Evolutionary conservation across 805 yeast species (phyloP).

Genomic region (Sporopachydermia quercuum): DNA sequence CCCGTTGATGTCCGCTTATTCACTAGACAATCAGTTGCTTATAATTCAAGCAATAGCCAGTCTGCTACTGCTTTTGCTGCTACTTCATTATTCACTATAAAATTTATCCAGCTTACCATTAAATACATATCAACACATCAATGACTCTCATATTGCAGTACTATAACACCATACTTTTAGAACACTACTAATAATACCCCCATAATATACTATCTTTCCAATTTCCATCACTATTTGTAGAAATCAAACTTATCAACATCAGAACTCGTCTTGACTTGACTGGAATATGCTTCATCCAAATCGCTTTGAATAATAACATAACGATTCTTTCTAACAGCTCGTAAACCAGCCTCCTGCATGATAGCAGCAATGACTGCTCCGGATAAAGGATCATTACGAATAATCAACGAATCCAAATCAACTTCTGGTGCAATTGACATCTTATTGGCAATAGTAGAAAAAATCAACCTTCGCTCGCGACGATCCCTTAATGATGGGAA

Average conservation of each 20-base stretch:
- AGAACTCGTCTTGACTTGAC: slow-evolving; percentile 90
- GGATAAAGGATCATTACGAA: slow-evolving; percentile 91
- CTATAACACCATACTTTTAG: no score
- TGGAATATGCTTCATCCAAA: slow-evolving; percentile 92
- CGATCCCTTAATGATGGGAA: slow-evolving; percentile 94
- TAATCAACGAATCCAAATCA: slow-evolving; percentile 85
- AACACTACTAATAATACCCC: no score
- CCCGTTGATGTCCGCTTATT: no score
- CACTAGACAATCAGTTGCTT: no score
- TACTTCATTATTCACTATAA: no score
- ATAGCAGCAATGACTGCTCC: slow-evolving; percentile 97
- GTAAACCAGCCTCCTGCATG: slow-evolving; percentile 98
- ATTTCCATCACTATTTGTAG: slow-evolving; percentile 47
- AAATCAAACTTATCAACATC: slow-evolving; percentile 97
- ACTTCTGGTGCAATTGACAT: slow-evolving; percentile 98
- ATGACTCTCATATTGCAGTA: no score
- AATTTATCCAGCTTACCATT: no score
- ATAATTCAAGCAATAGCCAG: no score
- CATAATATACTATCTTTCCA: neutral
- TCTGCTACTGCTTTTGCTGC: no score
- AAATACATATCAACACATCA: no score
- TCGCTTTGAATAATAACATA: slow-evolving; percentile 93
- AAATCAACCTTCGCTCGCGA: slow-evolving; percentile 93
- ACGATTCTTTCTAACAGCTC: slow-evolving; percentile 97
- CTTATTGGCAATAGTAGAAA: slow-evolving; percentile 88